Conservation (phyloP, 352 stramenopile genomes). For the Globisporangium nodosum region DNA sequence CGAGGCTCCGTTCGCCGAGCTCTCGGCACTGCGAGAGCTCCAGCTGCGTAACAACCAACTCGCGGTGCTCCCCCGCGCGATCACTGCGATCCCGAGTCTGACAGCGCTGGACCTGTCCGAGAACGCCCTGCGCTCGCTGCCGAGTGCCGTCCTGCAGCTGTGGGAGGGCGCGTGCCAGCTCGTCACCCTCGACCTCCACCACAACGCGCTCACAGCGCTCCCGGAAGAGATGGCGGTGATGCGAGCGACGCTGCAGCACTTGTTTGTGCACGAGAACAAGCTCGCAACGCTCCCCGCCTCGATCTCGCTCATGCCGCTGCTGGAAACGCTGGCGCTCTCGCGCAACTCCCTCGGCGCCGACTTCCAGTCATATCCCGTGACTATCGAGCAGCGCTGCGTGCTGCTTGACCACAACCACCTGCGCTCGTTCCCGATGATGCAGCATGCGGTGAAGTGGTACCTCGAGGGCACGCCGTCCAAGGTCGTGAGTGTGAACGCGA, state of each 20-base stretch:
- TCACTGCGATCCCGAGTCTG: constrained; percentile 16
- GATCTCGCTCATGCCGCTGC: constrained; percentile 8
- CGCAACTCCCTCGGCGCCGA: constrained; percentile 12
- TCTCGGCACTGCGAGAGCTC: constrained; percentile 19
- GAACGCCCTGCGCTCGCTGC: constrained; percentile 26
- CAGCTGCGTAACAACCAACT: constrained; percentile 28
- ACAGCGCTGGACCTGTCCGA: constrained; percentile 27
- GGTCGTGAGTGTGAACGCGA: constrained; percentile 20
- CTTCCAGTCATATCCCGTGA: constrained; percentile 22
- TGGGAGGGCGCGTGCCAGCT: constrained; percentile 23
- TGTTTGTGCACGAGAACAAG: constrained; percentile 43
- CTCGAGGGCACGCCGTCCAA: constrained; percentile 15
- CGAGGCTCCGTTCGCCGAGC: constrained; percentile 1
- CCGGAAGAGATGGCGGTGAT: constrained; percentile 32
- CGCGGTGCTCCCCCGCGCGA: constrained; percentile 8
- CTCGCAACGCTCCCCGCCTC: constrained; percentile 24
- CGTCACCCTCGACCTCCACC: constrained; percentile 28
- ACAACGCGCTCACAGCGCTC: constrained; percentile 29
- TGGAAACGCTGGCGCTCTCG: constrained; percentile 24
- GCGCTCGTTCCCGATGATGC: constrained; percentile 13
- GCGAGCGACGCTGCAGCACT: constrained; percentile 17
- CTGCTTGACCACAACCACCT: constrained; percentile 40
- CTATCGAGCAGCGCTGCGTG: constrained; percentile 14
- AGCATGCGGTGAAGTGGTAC: constrained; percentile 4
- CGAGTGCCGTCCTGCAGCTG: constrained; percentile 4